Evolutionary conservation across 2,329 filamentous ascomycete species (phyloP), one percentile per base, ranked within the genome.

Genomic region (Fusarium brevicatenulatum): DNA sequence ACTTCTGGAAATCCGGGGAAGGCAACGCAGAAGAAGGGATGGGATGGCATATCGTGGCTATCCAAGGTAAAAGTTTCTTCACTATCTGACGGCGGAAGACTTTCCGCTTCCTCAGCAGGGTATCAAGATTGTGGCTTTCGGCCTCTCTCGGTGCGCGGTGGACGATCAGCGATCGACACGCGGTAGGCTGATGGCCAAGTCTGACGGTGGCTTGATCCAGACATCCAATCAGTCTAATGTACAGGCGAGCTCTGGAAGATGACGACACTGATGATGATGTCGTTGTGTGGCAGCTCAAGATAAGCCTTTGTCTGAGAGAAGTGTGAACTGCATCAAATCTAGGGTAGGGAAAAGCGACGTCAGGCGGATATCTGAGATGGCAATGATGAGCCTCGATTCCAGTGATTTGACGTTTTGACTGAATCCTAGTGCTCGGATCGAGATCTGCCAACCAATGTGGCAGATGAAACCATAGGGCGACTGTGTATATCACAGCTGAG

Each of bases 1-100:
- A 50, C 55, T 73, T 73, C 70, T 73, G 70, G 71, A 73, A 73
- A 73, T 71, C 71, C 46, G 71, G 71, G 71, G 70, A 73, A 71
- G 21, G n/a, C 55, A 39, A 34, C 40, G 28, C 43, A 66, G 19
- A 58, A 50, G 44, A 44, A 39, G 23, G 34, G 23, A 58, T 42
- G 55, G 46, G 32, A 34, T 42, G 55, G 57, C 42, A 34, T n/a
- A 39, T 42, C 47, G 43, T 55, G 66, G 57, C 37, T 70, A 55
- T 30, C 28, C 32, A 49, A 59, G 57, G 63, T 36, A 49, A 40
- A 52, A 39, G 46, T 63, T 47, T 12, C 10, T 56, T 34, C 39
- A 25, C 32, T 42, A 49, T 69, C 52, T 59, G 66, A 68, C 70
- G 66, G 70, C 70, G 70, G 70, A 73, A 71, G 47, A 1, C 7